Evolutionary conservation across 2,329 filamentous ascomycete genomes (phyloP), one percentile per base, ranked within the genome.

Genomic region (Plenodomus biglobosus): DNA sequence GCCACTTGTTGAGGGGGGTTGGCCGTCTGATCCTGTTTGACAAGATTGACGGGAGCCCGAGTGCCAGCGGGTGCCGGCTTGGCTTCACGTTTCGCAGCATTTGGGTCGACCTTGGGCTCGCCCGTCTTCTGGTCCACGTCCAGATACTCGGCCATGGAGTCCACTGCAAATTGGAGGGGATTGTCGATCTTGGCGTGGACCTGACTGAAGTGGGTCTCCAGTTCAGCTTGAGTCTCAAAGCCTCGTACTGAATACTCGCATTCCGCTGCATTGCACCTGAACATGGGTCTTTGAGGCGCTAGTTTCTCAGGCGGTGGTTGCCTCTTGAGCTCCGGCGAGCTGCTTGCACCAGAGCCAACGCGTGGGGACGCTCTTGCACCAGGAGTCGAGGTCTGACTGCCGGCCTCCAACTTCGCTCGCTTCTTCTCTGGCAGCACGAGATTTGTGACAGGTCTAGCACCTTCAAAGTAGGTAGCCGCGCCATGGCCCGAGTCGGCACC

Each of bases 371-470:
- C 62, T 38, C 66, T 69, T 7, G 68, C 60, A 35, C 61, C 70
- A 21, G 75, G 73, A 2, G 76, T 77, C 3, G 74, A 73, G 1
- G 64, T 68, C 36, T 73, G 68, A 47, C 71, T 77, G 24, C 62
- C 68, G 5, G 61, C 62, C 15, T 73, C 73, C 27, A 73, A 66
- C 72, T 81, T 83, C 44, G 77, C 75, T 59, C 76, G 80, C 73
- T 85, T 85, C 46, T 75, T 73, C 2, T 78, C 75, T 16, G 82
- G 83, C 19, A 85, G 68, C 39, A 82, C 79, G 39, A 86, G 74
- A 53, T 83, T 80, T 42, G 78, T 81, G 40, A 85, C 74, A 41
- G 76, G 74, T 17, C 75, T 76, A 17, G 75, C 73, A 8, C 75
- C 59, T 36, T 68, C 75, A 46, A 82, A 81, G 42, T 80, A 81